Conservation (phyloP, 2,329 filamentous ascomycete genomes). For the Fusarium coicis region DNA sequence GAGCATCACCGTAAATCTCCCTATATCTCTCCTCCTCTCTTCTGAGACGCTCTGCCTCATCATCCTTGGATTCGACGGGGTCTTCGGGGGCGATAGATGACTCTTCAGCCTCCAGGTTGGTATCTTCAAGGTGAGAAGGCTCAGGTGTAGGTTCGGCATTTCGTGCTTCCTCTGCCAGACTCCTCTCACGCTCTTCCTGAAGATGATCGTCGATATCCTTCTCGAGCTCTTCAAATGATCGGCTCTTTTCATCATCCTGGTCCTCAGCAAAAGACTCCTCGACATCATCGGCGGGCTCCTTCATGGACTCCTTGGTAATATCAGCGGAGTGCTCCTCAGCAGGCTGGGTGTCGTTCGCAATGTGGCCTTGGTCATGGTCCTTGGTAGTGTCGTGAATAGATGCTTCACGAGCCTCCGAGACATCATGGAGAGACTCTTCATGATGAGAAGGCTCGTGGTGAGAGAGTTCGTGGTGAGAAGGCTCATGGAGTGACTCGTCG, state of each 20-base stretch:
- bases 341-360: neutral
- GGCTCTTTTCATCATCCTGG: conserved; percentile 11
- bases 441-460: conserved; percentile 4
- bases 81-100: conserved; percentile 21
- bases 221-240: conserved; percentile 33
- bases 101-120: neutral
- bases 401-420: neutral
- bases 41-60: conserved; percentile 49
- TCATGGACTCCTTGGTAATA: conserved; percentile 2
- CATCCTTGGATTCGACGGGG: neutral
- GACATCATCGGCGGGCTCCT: neutral
- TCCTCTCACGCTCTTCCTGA: conserved; percentile 33
- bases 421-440: neutral
- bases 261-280: conserved; percentile 7
- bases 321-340: conserved; percentile 8
- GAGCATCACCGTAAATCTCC: conserved; percentile 58
- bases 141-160: conserved; percentile 15
- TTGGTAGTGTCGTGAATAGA: neutral
- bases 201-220: conserved; percentile 38
- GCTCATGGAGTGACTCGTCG: conserved; percentile 2
- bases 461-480: neutral
- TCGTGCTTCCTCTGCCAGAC: conserved; percentile 23
- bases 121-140: conserved; percentile 28
- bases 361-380: conserved; percentile 3
- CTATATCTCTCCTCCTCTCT: conserved; percentile 63